Base-by-base conservation (phyloP, 23 red algal genomes). In the Cyanidium caldarium region DNA sequence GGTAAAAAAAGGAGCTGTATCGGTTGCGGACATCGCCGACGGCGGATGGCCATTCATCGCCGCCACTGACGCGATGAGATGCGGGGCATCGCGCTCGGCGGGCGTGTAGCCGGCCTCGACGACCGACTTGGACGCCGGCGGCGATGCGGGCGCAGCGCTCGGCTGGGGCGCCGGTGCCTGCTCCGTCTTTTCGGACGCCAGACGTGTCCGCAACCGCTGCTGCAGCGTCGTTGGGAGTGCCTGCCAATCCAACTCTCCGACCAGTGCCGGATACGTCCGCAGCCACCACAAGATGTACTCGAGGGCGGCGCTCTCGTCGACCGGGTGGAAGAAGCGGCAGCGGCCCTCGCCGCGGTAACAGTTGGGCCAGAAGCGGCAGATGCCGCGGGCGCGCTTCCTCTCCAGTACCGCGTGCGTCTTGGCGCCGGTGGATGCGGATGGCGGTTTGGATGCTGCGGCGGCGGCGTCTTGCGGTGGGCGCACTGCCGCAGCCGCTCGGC, bases 361-460 rank as follows among this genome's bases (percentile, higher is more conserved):
- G 51, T 61, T 61, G 10, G 51, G 51, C 51, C 51, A 61, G 51
- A 61, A 61, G 10, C 51, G 51, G 21, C 51, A 61, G 7, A 61
- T 10, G 7, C 51, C 51, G 23, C 51, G 51, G 5, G 23, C 10
- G 7, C 21, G 7, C 51, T 61, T 61, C 51, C 31, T 61, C 21
- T 10, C 51, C 51, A 61, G 21, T 61, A 16, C 51, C 19, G 51
- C 51, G 3, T 21, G 51, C 21, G 23, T 25, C 21, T 61, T 61
- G 10, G 19, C 51, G 10, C n/a, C 19, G 19, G 21, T 61, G 7
- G 40, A 44, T 44, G 40, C 17, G 12, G 40, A 44, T 10, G 12
- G 10, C 40, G 40, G 12, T 44, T 10, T 17, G 40, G 40, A 44
- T 17, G 40, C 17, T 17, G 40, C 17, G n/a, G n/a, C n/a, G n/a